Percentiles rank a stretch among this genome's conserved stretches.
These are phyloP conservation scores for Paecilomyces niveus DNA, from an alignment of 2,329 filamentous ascomycete genomes.

Conservation along the genomic window DNA sequence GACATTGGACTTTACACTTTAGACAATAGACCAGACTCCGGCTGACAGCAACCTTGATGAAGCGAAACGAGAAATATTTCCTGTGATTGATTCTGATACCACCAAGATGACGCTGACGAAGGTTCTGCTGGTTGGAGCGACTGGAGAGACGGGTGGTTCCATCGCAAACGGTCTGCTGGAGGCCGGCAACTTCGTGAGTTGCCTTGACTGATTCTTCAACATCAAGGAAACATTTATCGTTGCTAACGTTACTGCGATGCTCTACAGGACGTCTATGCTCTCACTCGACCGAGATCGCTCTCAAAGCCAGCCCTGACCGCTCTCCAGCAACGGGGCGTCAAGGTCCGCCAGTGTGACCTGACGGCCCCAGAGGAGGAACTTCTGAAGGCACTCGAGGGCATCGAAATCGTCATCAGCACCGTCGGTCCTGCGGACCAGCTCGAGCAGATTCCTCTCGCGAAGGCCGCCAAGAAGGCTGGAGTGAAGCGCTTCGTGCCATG, in stretches of 20 bases:
- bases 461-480: slow-evolving; percentile 43
- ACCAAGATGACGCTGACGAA: slow-evolving; percentile 26
- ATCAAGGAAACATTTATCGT: neutral
- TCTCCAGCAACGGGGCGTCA: slow-evolving; percentile 38
- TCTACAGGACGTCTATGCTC: slow-evolving; percentile 40
- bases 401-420: slow-evolving; percentile 41
- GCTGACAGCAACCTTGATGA: neutral
- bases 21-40: neutral
- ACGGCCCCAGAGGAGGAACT: slow-evolving; percentile 4
- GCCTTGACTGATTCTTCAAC: neutral
- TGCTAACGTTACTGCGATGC: neutral
- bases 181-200: slow-evolving; percentile 17
- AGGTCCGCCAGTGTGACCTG: slow-evolving; percentile 34
- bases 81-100: neutral
- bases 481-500: slow-evolving; percentile 49
- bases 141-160: slow-evolving; percentile 33
- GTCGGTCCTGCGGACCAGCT: slow-evolving; percentile 29
- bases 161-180: slow-evolving; percentile 32
- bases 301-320: slow-evolving; percentile 38
- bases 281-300: slow-evolving; percentile 42
- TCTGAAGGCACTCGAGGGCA: slow-evolving; percentile 31
- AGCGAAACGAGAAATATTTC: too few species aligned
- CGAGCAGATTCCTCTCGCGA: slow-evolving; percentile 41
- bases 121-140: slow-evolving; percentile 32
- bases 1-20: neutral